Evolutionary conservation across 208 protist species (phyloP).

Genomic region (Trypanosoma mega): DNA sequence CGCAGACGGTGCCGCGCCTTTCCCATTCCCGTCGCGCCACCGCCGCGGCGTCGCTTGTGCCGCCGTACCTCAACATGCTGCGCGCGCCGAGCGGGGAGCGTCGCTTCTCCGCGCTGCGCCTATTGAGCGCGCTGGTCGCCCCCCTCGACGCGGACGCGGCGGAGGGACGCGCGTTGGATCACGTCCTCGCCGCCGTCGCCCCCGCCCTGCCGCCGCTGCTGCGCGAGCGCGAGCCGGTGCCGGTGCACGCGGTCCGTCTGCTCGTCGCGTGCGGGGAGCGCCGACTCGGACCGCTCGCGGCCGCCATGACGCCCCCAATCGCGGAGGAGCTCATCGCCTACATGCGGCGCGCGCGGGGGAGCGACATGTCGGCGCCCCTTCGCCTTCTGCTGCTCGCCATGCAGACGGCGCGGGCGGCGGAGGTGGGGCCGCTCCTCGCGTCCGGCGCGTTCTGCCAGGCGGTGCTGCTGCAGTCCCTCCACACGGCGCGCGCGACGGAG

Average conservation of each 20-base stretch:
- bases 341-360: slow-evolving; percentile 28
- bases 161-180: slow-evolving; percentile 37
- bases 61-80: slow-evolving; percentile 69
- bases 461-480: slow-evolving; percentile 45
- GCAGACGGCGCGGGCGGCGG: slow-evolving; percentile 17
- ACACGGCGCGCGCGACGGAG: slow-evolving; percentile 30
- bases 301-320: slow-evolving; percentile 35
- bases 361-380: slow-evolving; percentile 20
- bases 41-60: slow-evolving; percentile 48
- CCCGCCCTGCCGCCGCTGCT: slow-evolving; percentile 52
- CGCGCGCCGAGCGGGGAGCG: slow-evolving; percentile 39
- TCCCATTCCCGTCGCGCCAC: slow-evolving; percentile 46
- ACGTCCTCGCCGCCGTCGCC: slow-evolving; percentile 24
- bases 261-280: slow-evolving; percentile 67
- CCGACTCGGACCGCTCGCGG: slow-evolving; percentile 33
- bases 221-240: slow-evolving; percentile 73
- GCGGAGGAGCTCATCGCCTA: slow-evolving; percentile 25
- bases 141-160: slow-evolving; percentile 29
- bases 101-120: slow-evolving; percentile 67
- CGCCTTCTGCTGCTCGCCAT: slow-evolving; percentile 25
- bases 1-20: slow-evolving; percentile 44
- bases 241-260: slow-evolving; percentile 82
- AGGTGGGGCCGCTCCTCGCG: slow-evolving; percentile 37
- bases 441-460: slow-evolving; percentile 43
- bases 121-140: slow-evolving; percentile 65